phyloP scores from a whole-genome alignment of 805 yeast genomes.

The Saitoella complicata region DNA sequence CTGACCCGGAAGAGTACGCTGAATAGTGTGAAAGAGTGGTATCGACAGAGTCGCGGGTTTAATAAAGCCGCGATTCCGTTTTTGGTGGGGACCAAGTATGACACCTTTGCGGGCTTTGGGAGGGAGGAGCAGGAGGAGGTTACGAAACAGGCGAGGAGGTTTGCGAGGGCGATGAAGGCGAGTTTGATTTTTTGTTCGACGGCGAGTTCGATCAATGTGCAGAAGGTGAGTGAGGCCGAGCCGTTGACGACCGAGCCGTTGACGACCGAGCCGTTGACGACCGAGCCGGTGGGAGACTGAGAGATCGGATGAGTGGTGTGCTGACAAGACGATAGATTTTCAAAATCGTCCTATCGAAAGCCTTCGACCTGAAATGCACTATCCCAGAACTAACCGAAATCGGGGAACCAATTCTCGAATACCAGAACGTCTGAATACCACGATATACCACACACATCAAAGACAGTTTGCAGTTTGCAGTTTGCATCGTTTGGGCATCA shows the following conservation, averaged over 20 bases:
- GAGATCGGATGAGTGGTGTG: no score
- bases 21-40: slow-evolving; percentile 88
- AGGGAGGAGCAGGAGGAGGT: slow-evolving; percentile 70
- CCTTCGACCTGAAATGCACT: slow-evolving; percentile 68
- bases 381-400: slow-evolving; percentile 67
- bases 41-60: slow-evolving; percentile 75
- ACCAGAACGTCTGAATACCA: slow-evolving; percentile 20
- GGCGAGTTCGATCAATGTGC: slow-evolving; percentile 79
- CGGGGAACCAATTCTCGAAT: slow-evolving; percentile 85
- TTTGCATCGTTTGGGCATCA: no score
- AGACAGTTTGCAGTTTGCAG: no score
- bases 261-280: no score
- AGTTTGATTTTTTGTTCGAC: slow-evolving; percentile 77
- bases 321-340: slow-evolving; percentile 32
- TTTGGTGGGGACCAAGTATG: slow-evolving; percentile 86
- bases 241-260: no score
- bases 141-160: slow-evolving; percentile 64
- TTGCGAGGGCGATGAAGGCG: slow-evolving; percentile 80
- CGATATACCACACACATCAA: not conserved
- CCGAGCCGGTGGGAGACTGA: no score
- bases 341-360: slow-evolving; percentile 76
- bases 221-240: slow-evolving; percentile 28
- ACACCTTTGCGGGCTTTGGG: slow-evolving; percentile 62
- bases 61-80: slow-evolving; percentile 84
- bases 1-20: slow-evolving; percentile 72